These are phyloP conservation scores for Aechmea fasciata DNA, from an alignment of 176 grass and related monocot species.

Conservation along the genomic window DNA sequence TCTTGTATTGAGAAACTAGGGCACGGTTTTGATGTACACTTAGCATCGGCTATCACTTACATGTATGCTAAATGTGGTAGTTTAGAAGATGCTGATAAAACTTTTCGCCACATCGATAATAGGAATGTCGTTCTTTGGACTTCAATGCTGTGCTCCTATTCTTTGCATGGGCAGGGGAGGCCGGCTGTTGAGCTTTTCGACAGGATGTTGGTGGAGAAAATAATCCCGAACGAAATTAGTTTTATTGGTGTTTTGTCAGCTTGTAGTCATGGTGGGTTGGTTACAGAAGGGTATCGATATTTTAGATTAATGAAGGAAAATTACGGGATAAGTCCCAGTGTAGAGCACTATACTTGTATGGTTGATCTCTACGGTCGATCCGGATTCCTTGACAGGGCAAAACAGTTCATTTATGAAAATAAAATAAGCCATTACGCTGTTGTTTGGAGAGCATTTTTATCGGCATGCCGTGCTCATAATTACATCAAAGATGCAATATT, in stretches of 20 bases:
- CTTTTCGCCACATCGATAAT: constrained; percentile 15
- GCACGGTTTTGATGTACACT: constrained; percentile 23
- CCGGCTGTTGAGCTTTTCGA: constrained; percentile 34
- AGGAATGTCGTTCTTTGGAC: constrained; percentile 44
- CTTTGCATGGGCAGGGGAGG: constrained; percentile 28
- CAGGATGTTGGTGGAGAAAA: constrained; percentile 33
- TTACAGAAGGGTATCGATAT: constrained; percentile 31
- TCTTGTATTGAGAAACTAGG: constrained; percentile 31
- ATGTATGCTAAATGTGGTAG: constrained; percentile 51
- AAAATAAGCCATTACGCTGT: constrained; percentile 36
- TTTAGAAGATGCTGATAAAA: constrained; percentile 32
- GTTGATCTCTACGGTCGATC: constrained; percentile 60
- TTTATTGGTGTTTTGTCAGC: constrained; percentile 39
- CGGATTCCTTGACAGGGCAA: constrained; percentile 37
- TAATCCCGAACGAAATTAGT: constrained; percentile 44
- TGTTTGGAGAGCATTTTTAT: constrained; percentile 53
- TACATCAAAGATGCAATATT: constrained; percentile 35
- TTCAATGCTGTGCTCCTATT: constrained; percentile 47
- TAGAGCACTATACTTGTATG: constrained; percentile 57
- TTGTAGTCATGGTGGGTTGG: constrained; percentile 40
- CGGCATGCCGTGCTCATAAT: constrained; percentile 52
- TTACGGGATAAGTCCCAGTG: constrained; percentile 40
- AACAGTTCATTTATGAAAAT: constrained; percentile 41
- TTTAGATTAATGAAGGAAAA: constrained; percentile 42
- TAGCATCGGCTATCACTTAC: constrained; percentile 33